Evolutionary conservation across 306 rosid species (phyloP).

Genomic region (Corylus americana): DNA sequence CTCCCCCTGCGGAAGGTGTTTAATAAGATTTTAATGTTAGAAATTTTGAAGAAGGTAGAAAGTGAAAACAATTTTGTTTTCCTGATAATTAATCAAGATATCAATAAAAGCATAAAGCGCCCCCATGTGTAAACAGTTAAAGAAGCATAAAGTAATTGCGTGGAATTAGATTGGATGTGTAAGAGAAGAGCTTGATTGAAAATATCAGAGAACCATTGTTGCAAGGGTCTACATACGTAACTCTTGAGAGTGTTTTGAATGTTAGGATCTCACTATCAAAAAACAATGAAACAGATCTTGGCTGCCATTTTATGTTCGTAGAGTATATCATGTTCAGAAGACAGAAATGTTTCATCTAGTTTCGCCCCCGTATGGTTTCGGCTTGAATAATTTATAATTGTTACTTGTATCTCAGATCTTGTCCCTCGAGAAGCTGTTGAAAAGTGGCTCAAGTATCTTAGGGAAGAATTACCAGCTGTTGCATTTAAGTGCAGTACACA

Average conservation of each 20-base stretch:
- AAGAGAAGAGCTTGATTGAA: not conserved
- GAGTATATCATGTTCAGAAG: not conserved
- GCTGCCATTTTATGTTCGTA: not conserved
- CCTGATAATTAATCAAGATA: too few species aligned
- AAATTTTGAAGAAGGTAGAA: not conserved
- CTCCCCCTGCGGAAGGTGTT: not conserved
- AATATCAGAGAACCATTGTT: not conserved
- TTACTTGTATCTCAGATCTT: slow-evolving; percentile 61
- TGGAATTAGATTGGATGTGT: not conserved
- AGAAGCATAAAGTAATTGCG: not conserved
- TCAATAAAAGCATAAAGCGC: too few species aligned
- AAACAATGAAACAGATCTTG: not conserved
- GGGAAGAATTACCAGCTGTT: slow-evolving; percentile 96
- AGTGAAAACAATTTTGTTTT: not conserved
- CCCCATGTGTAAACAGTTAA: too few species aligned
- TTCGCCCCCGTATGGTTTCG: not conserved
- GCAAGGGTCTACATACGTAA: not conserved
- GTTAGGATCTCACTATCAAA: not conserved
- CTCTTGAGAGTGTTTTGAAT: not conserved
- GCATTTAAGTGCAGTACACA: slow-evolving; percentile 98
- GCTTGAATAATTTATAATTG: slow-evolving; percentile 21
- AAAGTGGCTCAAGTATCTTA: slow-evolving; percentile 90
- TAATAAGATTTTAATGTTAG: not conserved
- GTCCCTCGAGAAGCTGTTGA: slow-evolving; percentile 90
- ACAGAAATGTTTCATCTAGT: not conserved